Percentiles rank a stretch among this genome's conserved stretches.
Evolutionary conservation across 306 rosid species (phyloP).

Genomic region (Vigna hirtella): DNA sequence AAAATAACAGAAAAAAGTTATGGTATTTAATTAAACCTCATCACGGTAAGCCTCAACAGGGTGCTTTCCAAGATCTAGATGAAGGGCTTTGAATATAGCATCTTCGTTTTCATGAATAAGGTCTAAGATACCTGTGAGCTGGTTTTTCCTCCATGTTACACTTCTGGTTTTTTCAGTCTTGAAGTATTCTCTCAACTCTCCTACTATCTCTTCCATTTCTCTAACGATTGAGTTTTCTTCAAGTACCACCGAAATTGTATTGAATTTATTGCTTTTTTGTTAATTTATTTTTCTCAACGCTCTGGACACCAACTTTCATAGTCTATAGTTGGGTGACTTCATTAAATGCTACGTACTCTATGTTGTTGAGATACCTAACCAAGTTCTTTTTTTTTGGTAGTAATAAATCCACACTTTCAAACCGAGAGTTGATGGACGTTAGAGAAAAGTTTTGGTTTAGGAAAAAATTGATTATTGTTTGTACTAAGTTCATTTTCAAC

Average conservation of each 20-base stretch:
- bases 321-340: background rate
- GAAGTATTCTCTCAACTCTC: constrained; percentile 63
- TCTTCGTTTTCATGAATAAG: constrained; percentile 70
- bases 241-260: background rate
- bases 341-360: constrained; percentile 19
- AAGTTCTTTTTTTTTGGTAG: too few species aligned
- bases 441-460: background rate
- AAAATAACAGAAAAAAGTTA: background rate
- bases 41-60: constrained; percentile 78
- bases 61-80: constrained; percentile 90
- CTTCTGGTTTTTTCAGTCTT: constrained; percentile 67
- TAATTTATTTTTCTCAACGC: background rate
- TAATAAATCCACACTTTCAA: background rate
- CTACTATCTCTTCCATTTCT: constrained; percentile 44
- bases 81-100: constrained; percentile 60
- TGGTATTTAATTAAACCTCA: constrained; percentile 57
- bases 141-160: constrained; percentile 78
- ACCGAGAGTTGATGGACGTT: background rate
- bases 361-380: constrained; percentile 8
- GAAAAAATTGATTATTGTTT: too few species aligned
- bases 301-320: background rate
- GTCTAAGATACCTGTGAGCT: constrained; percentile 60
- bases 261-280: background rate
- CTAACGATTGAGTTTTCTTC: background rate
- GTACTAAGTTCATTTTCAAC: too few species aligned